Percentiles rank a stretch among this genome's conserved stretches.
Conservation (phyloP, 495 filamentous ascomycete genomes). For the Penicillium psychrofluorescens region DNA sequence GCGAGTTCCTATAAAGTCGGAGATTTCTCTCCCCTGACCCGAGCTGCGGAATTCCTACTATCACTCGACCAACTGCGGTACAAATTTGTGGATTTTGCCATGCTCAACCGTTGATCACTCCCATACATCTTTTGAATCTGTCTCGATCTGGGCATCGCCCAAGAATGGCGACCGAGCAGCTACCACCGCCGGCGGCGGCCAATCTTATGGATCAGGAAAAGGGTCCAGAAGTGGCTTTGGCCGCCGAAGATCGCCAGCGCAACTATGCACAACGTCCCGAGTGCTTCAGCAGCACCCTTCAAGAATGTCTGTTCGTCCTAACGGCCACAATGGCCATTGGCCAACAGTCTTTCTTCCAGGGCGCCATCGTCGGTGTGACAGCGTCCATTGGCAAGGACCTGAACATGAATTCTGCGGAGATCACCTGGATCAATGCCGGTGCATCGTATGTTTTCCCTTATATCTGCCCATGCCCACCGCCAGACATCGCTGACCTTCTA, state of each 20-base stretch:
- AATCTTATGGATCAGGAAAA: slow-evolving; percentile 9
- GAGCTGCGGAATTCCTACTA: not conserved
- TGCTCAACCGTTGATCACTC: not conserved
- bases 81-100: not conserved
- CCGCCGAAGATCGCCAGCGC: slow-evolving; percentile 2
- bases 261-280: slow-evolving; percentile 32
- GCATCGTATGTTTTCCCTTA: slow-evolving; percentile 37
- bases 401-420: slow-evolving; percentile 59
- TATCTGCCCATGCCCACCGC: not conserved
- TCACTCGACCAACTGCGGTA: not conserved
- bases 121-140: not conserved
- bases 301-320: slow-evolving; percentile 61
- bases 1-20: no score
- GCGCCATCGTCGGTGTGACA: slow-evolving; percentile 54
- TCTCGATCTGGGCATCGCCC: not conserved
- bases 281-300: slow-evolving; percentile 54
- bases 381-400: slow-evolving; percentile 55
- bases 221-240: slow-evolving; percentile 1
- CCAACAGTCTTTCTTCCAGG: slow-evolving; percentile 52
- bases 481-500: not conserved
- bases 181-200: not conserved
- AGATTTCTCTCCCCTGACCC: no score
- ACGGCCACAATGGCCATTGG: slow-evolving; percentile 65
- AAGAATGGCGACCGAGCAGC: not conserved
- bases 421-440: slow-evolving; percentile 67